phyloP scores from a whole-genome alignment of 2,329 filamentous ascomycete genomes.

The Nigrograna mackinnonii region DNA sequence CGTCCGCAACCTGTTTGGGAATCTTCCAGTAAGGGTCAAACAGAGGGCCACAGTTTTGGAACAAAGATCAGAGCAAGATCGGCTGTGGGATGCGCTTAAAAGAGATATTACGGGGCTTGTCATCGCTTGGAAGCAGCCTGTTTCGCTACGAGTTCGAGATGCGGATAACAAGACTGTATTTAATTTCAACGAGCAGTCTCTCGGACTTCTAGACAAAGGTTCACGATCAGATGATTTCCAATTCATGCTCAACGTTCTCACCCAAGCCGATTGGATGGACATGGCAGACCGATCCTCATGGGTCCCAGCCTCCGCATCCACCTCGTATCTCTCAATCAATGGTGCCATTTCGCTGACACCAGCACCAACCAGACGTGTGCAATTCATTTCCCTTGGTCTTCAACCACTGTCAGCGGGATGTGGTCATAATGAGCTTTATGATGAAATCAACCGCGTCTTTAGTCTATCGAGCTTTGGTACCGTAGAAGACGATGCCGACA shows the following conservation, averaged over 20 bases:
- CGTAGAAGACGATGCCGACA: constrained; percentile 49
- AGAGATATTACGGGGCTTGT: constrained; percentile 64
- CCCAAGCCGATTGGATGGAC: constrained; percentile 68
- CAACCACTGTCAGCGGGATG: constrained; percentile 62
- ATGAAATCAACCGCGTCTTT: constrained; percentile 79
- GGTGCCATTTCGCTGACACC: constrained; percentile 75
- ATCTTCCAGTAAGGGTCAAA: constrained; percentile 88
- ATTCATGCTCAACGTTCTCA: constrained; percentile 52
- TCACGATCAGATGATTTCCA: constrained; percentile 21
- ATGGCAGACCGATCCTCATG: constrained; percentile 60
- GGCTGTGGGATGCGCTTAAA: constrained; percentile 68
- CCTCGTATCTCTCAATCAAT: constrained; percentile 62
- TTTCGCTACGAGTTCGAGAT: constrained; percentile 65
- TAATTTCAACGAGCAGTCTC: constrained; percentile 21
- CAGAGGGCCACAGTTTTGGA: constrained; percentile 64
- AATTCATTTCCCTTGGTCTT: constrained; percentile 82
- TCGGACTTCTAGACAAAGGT: background rate
- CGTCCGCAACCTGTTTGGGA: constrained; percentile 83
- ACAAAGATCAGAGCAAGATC: constrained; percentile 57
- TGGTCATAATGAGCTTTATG: constrained; percentile 70
- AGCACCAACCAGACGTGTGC: constrained; percentile 70
- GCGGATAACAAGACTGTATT: constrained; percentile 42
- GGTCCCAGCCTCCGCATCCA: constrained; percentile 71
- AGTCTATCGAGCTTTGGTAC: constrained; percentile 75
- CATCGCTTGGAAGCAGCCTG: constrained; percentile 66